Conservation (phyloP, 1,284 basidiomycete genomes). For the Puccinia polysora region DNA sequence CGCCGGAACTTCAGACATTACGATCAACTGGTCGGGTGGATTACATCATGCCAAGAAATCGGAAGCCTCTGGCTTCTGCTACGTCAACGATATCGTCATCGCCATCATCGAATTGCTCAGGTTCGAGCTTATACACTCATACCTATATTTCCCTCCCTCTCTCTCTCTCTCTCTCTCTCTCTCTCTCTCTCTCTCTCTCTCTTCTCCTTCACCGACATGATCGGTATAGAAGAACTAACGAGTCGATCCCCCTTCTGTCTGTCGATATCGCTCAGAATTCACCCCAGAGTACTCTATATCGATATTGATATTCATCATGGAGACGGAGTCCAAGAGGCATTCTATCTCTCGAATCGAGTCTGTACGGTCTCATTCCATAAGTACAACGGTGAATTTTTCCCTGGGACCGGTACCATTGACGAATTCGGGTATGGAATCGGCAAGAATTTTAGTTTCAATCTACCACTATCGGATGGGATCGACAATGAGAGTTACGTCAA, state of each 20-base stretch:
- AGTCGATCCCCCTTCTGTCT: background rate
- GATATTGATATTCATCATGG: constrained; percentile 98
- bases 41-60: constrained; percentile 93
- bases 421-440: constrained; percentile 78
- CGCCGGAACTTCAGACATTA: constrained; percentile 84
- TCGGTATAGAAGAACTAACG: background rate
- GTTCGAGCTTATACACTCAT: constrained; percentile 54
- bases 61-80: constrained; percentile 94
- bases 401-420: constrained; percentile 85
- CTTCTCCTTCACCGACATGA: background rate
- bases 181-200: background rate
- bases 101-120: constrained; percentile 85
- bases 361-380: constrained; percentile 99
- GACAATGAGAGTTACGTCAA: constrained; percentile 94
- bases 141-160: background rate
- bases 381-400: constrained; percentile 97
- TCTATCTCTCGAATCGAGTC: constrained; percentile 94
- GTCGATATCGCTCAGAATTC: too few species aligned
- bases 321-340: constrained; percentile 93
- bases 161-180: background rate
- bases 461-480: constrained; percentile 91
- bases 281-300: constrained; percentile 87
- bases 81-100: constrained; percentile 90
- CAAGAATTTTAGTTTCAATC: constrained; percentile 93
- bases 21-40: constrained; percentile 94